These are phyloP conservation scores for Sherardia arvensis DNA, from an alignment of 257 asterid genomes.

Conservation along the genomic window DNA sequence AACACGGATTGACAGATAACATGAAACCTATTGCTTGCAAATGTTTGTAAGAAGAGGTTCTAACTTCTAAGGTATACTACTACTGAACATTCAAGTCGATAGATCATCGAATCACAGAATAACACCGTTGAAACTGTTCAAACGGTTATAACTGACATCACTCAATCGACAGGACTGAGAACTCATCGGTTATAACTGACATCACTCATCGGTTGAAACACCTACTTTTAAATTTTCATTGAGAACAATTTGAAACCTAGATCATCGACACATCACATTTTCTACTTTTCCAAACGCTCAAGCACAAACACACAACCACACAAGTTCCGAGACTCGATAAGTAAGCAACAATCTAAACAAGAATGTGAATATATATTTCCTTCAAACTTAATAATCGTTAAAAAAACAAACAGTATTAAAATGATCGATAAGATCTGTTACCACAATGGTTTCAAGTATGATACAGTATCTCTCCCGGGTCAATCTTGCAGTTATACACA, in stretches of 20 bases:
- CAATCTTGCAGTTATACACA: background rate
- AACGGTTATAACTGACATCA: no score
- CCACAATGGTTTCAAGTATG: background rate
- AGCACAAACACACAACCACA: background rate
- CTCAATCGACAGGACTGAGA: no score
- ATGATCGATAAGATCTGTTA: background rate
- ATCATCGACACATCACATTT: background rate
- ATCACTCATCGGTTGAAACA: background rate
- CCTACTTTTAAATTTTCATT: background rate
- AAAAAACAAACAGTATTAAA: background rate
- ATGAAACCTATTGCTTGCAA: background rate
- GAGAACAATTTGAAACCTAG: background rate
- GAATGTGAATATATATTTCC: background rate
- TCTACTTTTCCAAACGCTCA: background rate
- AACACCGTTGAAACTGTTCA: background rate
- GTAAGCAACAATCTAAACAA: background rate
- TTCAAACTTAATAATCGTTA: background rate
- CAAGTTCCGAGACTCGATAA: background rate
- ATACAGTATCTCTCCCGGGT: background rate
- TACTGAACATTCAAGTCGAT: no score
- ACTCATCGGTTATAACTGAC: no score
- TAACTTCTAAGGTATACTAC: no score
- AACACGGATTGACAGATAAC: background rate
- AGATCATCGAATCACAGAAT: background rate
- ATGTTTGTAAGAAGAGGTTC: no score